Evolutionary conservation across 352 stramenopile genomes (phyloP), one percentile per base, ranked within the genome.

Genomic region (Paralagenidium karlingii): DNA sequence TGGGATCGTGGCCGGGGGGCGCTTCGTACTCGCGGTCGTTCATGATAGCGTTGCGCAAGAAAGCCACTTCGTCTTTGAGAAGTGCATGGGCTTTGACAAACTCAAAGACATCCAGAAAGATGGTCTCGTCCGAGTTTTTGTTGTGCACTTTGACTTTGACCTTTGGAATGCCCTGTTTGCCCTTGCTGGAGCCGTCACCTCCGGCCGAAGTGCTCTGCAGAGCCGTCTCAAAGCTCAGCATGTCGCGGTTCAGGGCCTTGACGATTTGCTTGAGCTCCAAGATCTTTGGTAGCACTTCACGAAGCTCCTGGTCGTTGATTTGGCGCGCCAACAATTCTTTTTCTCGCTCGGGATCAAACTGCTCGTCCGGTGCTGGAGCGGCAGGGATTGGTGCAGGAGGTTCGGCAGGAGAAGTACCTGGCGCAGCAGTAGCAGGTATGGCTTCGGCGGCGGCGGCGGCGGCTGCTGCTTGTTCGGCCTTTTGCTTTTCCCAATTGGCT

Each of bases 71-170:
- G 53, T 88, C 62, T 54, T 85, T 91, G 15, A 91, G 52, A 18
- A 91, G 39, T 8, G 77, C 71, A 45, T 91, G 74, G 8, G 77
- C 77, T 45, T 91, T 91, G 26, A 88, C 73, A 43, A 96, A 96
- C 55, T 96, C 88, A 55, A 95, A 94, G 10, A 94, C 83, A 45
- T 96, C 86, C 0, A 97, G 58, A 47, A 96, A 86, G 49, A 95
- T 95, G 12, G 73, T 85, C 52, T 93, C 78, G 43, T 94, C 78
- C 7, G 78, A 92, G 9, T 67, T 58, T 21, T 71, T 79, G 60
- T 95, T 93, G 55, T 82, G 61, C 38, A 95, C 79, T 55, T 94
- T 90, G 51, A 95, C 77, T 47, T 94, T 95, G 45, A 94, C 78
- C 34, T 86, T 86, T 4, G 83, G 81, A 42, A 89, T 85, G 26